Evolutionary conservation across 2,329 filamentous ascomycete genomes (phyloP).

Genomic region (Coniochaeta ligniaria): DNA sequence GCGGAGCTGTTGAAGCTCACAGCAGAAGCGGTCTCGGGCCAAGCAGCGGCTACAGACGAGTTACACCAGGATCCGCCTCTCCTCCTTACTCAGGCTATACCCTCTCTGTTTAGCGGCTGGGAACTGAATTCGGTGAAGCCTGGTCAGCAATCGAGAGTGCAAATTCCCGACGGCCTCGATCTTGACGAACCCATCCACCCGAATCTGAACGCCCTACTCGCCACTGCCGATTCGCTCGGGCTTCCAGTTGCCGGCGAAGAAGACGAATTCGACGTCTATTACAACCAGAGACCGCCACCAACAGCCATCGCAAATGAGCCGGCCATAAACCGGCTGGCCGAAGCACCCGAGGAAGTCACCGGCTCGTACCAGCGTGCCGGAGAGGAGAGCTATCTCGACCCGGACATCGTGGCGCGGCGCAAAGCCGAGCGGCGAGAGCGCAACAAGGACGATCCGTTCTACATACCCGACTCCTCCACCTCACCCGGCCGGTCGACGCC

Average conservation of each 20-base stretch:
- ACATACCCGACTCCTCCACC: conserved; percentile 49
- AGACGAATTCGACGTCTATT: conserved; percentile 62
- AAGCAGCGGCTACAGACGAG: conserved; percentile 49
- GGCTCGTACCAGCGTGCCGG: conserved; percentile 53
- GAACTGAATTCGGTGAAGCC: conserved; percentile 87
- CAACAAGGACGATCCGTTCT: conserved; percentile 91
- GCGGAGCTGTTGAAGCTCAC: conserved; percentile 83
- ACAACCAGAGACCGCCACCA: conserved; percentile 48
- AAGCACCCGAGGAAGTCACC: conserved; percentile 32
- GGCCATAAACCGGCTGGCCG: conserved; percentile 45
- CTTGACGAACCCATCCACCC: conserved; percentile 77
- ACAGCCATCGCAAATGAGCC: conserved; percentile 41
- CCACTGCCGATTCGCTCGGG: conserved; percentile 43
- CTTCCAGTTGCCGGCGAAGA: conserved; percentile 37
- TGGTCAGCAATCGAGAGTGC: conserved; percentile 80
- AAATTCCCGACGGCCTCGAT: conserved; percentile 67
- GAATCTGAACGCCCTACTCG: conserved; percentile 61
- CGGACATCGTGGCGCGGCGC: conserved; percentile 65
- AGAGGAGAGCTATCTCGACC: conserved; percentile 61
- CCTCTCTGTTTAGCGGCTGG: conserved; percentile 75
- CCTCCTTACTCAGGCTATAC: conserved; percentile 83
- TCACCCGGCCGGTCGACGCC: conserved; percentile 56
- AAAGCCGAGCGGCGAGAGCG: conserved; percentile 73
- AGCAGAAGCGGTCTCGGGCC: conserved; percentile 68
- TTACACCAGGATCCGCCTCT: conserved; percentile 64